Evolutionary conservation across 2,329 filamentous ascomycete genomes (phyloP), one percentile per base, ranked within the genome.

Genomic region (Aspergillus sp.): DNA sequence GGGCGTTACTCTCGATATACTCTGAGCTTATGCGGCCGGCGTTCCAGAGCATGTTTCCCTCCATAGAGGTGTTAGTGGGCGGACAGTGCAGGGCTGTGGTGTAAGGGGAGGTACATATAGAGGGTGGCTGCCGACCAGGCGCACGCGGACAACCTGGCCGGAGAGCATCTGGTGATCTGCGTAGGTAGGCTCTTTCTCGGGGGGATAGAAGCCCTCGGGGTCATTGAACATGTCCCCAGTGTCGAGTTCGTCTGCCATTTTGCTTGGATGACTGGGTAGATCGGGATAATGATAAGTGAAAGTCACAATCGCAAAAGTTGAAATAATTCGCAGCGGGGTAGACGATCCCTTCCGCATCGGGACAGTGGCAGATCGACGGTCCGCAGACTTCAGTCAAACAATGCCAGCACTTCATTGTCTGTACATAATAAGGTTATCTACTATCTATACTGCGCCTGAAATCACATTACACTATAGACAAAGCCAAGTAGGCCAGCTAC

Each of bases 21-120:
- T 86, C 81, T 15, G 92, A 86, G 49, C 93, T 83, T 40, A 90
- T 86, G 61, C 90, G 88, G 59, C 89, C 88, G 60, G 91, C 93
- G 74, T 97, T 96, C 93, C 93, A 98, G 31, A 97, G 83, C 63
- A 90, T 84, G 75, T 97, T 91, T 15, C 91, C 93, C 85, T 85
- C 66, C 62, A 60, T 57, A 58, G 56, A 52, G 53, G 43, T 47
- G 56, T 58, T 47, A 58, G 17, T 3, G 9, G 39, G 35, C 43
- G 59, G 56, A 41, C 6, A 37, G 11, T 6, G 33, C 35, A 40
- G 31, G 6, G 7, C 21, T 19, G 23, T 50, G 55, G 77, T 50
- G 9, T 11, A 9, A 31, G 27, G 9, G 3, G 27, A 56, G 77
- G 75, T 84, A 87, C 85, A 85, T 96, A 96, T 14, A 96, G 84